Conservation (phyloP, 2,329 filamentous ascomycete species). For the Penicillium sp. region DNA sequence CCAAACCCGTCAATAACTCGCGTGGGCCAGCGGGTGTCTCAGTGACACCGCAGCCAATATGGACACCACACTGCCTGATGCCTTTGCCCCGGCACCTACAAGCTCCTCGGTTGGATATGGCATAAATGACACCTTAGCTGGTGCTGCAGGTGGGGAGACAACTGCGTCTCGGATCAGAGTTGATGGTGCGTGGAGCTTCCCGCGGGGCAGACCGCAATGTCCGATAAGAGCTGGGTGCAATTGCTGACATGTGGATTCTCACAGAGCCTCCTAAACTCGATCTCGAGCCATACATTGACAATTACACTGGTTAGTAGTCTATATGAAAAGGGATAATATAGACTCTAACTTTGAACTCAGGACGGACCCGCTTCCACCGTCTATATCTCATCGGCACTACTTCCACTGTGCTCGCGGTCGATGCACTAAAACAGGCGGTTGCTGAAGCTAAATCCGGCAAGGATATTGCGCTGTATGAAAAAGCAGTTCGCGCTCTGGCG, state of each 20-base stretch:
- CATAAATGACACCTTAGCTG: neutral
- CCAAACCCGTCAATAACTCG: neutral
- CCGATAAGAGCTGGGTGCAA: conserved; percentile 2
- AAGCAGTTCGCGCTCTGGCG: conserved; percentile 66
- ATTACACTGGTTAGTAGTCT: conserved; percentile 69
- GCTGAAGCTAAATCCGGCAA: conserved; percentile 72
- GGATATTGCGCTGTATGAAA: conserved; percentile 71
- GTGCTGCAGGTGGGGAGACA: conserved; percentile 1
- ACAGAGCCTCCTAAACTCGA: conserved; percentile 83
- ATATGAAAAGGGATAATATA: neutral
- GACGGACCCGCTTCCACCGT: conserved; percentile 76
- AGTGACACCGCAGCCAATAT: conserved; percentile 18
- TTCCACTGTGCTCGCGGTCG: conserved; percentile 72
- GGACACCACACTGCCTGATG: conserved; percentile 29
- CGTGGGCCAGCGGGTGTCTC: neutral
- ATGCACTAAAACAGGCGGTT: conserved; percentile 78
- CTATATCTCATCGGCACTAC: conserved; percentile 77
- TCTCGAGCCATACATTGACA: conserved; percentile 83
- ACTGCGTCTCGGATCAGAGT: conserved; percentile 24
- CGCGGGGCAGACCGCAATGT: conserved; percentile 3
- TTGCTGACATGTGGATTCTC: neutral
- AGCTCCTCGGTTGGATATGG: conserved; percentile 12
- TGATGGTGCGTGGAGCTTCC: conserved; percentile 27
- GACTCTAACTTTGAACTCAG: conserved; percentile 46
- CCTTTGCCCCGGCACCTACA: conserved; percentile 22